phyloP scores from a whole-genome alignment of 2,329 filamentous ascomycete species.

The Aureobasidium sp. region DNA sequence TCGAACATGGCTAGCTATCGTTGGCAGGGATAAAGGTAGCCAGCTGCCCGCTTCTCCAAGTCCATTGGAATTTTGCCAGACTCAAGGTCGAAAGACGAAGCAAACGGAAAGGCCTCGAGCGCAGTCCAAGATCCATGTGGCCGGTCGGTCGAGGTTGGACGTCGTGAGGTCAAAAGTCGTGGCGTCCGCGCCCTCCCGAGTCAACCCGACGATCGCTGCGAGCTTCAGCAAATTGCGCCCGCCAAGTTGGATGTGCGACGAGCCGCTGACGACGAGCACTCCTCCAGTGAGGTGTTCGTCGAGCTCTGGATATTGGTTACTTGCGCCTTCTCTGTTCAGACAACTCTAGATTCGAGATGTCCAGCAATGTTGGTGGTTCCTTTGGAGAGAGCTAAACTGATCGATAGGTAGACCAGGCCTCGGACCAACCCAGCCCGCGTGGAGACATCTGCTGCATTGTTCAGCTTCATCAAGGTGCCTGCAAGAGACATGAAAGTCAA shows the following conservation, averaged over 20 bases:
- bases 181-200: constrained; percentile 3
- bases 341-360: neutral
- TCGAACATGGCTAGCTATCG: constrained; percentile 3
- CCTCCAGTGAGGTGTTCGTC: neutral
- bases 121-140: neutral
- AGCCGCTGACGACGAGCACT: constrained; percentile 6
- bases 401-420: neutral
- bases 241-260: constrained; percentile 4
- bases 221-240: constrained; percentile 12
- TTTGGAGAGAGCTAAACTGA: neutral
- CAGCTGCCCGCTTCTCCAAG: neutral
- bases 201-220: constrained; percentile 12
- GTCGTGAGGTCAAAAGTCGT: constrained; percentile 9
- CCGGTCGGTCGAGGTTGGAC: neutral
- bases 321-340: neutral
- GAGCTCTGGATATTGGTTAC: neutral
- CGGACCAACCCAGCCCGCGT: neutral
- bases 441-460: constrained; percentile 7
- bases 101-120: neutral
- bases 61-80: neutral
- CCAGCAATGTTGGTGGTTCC: neutral
- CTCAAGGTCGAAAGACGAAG: neutral
- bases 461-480: constrained; percentile 8
- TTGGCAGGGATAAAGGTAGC: neutral
- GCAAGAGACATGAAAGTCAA: neutral